Percentiles rank a stretch among this genome's conserved stretches.
These are phyloP conservation scores for Cruciata laevipes DNA, from an alignment of 257 asterid species.

Conservation along the genomic window DNA sequence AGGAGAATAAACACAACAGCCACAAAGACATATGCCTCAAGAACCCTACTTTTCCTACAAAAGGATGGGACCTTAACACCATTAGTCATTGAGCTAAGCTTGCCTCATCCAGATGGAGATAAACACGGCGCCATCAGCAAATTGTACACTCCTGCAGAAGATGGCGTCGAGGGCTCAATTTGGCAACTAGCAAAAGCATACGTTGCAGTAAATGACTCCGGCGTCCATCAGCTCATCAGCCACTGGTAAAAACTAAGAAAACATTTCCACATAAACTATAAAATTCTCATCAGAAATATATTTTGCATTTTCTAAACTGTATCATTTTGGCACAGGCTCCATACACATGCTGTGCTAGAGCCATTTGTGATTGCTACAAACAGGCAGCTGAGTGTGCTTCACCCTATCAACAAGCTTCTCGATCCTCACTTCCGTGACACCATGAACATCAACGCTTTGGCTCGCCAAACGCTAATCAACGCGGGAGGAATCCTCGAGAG, in stretches of 20 bases:
- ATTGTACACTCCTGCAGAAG: conserved; percentile 53
- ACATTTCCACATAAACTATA: no score
- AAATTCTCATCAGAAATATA: neutral
- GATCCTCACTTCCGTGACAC: conserved; percentile 76
- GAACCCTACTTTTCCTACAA: conserved; percentile 62
- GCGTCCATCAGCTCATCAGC: conserved; percentile 61
- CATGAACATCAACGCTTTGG: conserved; percentile 63
- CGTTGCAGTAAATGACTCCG: conserved; percentile 62
- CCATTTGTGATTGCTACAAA: conserved; percentile 71
- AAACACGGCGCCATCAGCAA: conserved; percentile 44
- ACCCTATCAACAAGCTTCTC: conserved; percentile 73
- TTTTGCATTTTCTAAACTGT: neutral
- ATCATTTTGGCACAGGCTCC: conserved; percentile 42
- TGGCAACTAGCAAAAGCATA: conserved; percentile 87
- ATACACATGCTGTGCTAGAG: conserved; percentile 70
- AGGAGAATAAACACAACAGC: conserved; percentile 48
- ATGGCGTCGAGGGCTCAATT: conserved; percentile 43
- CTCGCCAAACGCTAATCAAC: conserved; percentile 51
- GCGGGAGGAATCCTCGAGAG: conserved; percentile 62
- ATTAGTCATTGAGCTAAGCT: conserved; percentile 66
- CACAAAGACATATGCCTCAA: conserved; percentile 57
- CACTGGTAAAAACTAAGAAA: conserved; percentile 52
- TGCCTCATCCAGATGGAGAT: conserved; percentile 63
- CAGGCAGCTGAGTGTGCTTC: conserved; percentile 70
- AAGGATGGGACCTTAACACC: conserved; percentile 60